Evolutionary conservation across 306 rosid genomes (phyloP).

Genomic region (Citrullus mucosospermus): DNA sequence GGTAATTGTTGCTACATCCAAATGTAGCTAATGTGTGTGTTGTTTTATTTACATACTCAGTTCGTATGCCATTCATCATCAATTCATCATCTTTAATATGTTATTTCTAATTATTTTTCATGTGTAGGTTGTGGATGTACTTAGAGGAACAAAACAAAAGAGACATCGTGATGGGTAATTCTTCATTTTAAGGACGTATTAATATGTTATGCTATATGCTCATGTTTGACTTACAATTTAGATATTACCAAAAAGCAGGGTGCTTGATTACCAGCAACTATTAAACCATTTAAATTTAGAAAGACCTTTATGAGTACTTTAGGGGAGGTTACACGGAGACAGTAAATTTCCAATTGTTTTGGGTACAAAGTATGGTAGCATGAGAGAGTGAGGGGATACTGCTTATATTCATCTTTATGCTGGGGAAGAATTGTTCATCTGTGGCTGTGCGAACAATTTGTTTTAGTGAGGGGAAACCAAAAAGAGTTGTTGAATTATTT

Average conservation of each 20-base stretch:
- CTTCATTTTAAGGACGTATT: background rate
- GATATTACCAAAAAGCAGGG: background rate
- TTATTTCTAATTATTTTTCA: too few species aligned
- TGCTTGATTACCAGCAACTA: background rate
- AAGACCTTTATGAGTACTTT: background rate
- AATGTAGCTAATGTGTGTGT: background rate
- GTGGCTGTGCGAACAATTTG: background rate
- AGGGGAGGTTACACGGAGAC: background rate
- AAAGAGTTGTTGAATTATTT: background rate
- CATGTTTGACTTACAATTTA: background rate
- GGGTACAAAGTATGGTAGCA: background rate
- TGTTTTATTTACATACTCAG: background rate
- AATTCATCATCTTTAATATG: background rate
- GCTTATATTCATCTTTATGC: background rate
- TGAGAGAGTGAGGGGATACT: background rate
- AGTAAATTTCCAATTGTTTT: background rate
- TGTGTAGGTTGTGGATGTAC: slow-evolving; percentile 76
- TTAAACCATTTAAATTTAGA: background rate
- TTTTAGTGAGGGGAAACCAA: background rate
- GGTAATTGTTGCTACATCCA: slow-evolving; percentile 27
- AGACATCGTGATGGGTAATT: slow-evolving; percentile 88
- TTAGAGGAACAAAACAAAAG: slow-evolving; percentile 73
- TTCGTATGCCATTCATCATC: background rate
- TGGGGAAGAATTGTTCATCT: background rate
- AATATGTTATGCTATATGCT: background rate